Evolutionary conservation across 805 yeast species (phyloP).

Genomic region (Lachancea meyersii): DNA sequence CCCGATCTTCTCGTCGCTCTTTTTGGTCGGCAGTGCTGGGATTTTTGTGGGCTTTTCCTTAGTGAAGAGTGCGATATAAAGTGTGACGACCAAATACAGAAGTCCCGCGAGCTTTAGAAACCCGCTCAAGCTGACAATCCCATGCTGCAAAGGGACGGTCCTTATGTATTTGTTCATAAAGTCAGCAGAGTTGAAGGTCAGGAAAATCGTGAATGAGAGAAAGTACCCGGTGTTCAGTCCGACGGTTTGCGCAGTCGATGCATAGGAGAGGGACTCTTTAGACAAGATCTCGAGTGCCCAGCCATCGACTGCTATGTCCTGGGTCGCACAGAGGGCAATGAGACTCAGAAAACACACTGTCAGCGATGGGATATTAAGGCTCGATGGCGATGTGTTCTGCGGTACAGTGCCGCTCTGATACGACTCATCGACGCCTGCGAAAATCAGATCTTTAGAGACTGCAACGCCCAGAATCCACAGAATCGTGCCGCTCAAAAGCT

Average conservation of each 20-base stretch:
- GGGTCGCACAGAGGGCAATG: slow-evolving; percentile 90
- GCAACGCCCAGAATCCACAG: slow-evolving; percentile 55
- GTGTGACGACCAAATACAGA: slow-evolving; percentile 61
- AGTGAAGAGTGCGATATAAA: slow-evolving; percentile 49
- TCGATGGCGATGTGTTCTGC: slow-evolving; percentile 4
- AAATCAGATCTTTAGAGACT: slow-evolving; percentile 40
- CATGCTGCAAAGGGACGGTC: slow-evolving; percentile 49
- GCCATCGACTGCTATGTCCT: slow-evolving; percentile 98
- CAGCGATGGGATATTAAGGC: slow-evolving; percentile 33
- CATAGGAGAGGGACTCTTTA: slow-evolving; percentile 73
- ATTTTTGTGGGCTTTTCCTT: slow-evolving; percentile 56
- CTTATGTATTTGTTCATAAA: slow-evolving; percentile 85
- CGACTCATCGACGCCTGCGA: slow-evolving; percentile 35
- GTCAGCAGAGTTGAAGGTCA: slow-evolving; percentile 86
- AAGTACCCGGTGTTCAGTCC: slow-evolving; percentile 94
- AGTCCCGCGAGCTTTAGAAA: slow-evolving; percentile 78
- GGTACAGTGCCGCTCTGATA: slow-evolving; percentile 14
- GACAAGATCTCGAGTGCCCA: slow-evolving; percentile 93
- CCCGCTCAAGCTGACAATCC: slow-evolving; percentile 57
- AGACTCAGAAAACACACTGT: slow-evolving; percentile 69
- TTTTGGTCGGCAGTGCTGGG: slow-evolving; percentile 10
- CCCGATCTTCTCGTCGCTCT: slow-evolving; percentile 15
- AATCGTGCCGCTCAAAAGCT: slow-evolving; percentile 66
- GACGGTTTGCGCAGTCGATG: slow-evolving; percentile 95
- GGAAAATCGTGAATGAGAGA: slow-evolving; percentile 80